Percentiles rank a stretch among this genome's conserved stretches.
Conservation (phyloP, 1,284 basidiomycete species). For the Phellopilus nigrolimitatus region DNA sequence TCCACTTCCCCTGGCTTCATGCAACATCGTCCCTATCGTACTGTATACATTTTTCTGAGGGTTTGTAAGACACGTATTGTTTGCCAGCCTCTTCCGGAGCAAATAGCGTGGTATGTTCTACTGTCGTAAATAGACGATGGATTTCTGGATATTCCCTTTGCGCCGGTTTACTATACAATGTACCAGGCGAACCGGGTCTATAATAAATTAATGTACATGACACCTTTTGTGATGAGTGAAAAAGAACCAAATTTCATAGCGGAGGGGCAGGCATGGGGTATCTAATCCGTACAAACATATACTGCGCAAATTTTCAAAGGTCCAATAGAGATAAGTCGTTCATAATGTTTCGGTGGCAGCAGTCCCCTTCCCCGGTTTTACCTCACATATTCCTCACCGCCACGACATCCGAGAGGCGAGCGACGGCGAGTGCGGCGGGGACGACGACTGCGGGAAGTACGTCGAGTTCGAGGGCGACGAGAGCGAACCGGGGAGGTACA, state of each 20-base stretch:
- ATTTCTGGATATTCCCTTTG: background rate
- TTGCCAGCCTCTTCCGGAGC: background rate
- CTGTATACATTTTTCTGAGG: background rate
- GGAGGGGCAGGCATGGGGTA: background rate
- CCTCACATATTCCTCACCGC: constrained; percentile 23
- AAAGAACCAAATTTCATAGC: background rate
- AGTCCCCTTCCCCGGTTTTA: too few species aligned
- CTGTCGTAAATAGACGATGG: background rate
- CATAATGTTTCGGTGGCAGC: constrained; percentile 4
- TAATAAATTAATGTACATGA: too few species aligned
- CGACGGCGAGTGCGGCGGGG: constrained; percentile 51
- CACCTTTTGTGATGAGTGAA: too few species aligned
- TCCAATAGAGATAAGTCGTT: background rate
- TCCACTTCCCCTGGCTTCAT: too few species aligned
- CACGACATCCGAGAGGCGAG: constrained; percentile 32
- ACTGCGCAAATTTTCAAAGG: too few species aligned
- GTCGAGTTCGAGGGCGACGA: constrained; percentile 58
- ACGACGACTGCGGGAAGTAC: constrained; percentile 55
- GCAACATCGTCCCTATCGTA: background rate
- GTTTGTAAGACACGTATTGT: background rate
- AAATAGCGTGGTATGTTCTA: background rate
- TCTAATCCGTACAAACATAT: constrained; percentile 10
- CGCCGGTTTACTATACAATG: background rate
- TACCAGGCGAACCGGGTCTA: too few species aligned
- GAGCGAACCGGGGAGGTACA: constrained; percentile 58